These are phyloP conservation scores for Botrytis elliptica DNA, from an alignment of 2,329 filamentous ascomycete genomes.

Conservation along the genomic window DNA sequence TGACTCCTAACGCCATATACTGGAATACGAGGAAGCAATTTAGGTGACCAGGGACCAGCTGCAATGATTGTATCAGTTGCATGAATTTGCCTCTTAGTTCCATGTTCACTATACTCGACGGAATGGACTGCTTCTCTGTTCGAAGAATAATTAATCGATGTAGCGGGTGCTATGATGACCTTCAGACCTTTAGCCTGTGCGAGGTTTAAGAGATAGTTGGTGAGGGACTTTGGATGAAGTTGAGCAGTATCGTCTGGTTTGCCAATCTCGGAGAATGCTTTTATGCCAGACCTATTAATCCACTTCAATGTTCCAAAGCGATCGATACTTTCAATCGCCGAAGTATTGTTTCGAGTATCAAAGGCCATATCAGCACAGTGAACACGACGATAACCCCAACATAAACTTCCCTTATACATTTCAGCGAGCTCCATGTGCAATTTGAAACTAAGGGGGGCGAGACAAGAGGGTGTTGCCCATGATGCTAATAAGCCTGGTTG, in stretches of 20 bases:
- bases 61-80: neutral
- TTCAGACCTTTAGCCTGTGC: neutral
- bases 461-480: slow-evolving; percentile 81
- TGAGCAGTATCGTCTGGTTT: neutral
- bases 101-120: neutral
- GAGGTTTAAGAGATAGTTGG: neutral
- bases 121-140: neutral
- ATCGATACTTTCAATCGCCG: neutral
- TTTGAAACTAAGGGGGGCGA: slow-evolving; percentile 80
- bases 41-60: slow-evolving; percentile 12
- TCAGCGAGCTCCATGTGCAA: slow-evolving; percentile 77
- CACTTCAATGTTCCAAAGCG: neutral
- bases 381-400: slow-evolving; percentile 82
- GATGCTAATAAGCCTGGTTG: slow-evolving; percentile 61
- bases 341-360: neutral
- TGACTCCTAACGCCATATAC: slow-evolving; percentile 5
- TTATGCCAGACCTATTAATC: neutral
- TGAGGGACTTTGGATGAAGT: slow-evolving; percentile 1
- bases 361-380: slow-evolving; percentile 53
- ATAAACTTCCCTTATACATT: slow-evolving; percentile 70
- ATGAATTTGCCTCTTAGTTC: neutral
- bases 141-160: slow-evolving; percentile 2
- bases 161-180: neutral
- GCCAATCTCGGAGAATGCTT: neutral
- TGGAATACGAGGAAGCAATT: slow-evolving; percentile 1